A percentile compares a stretch with the other conserved stretches of the same genome.
Evolutionary conservation across 2,329 filamentous ascomycete species (phyloP).

Genomic region (Sclerotinia nivalis): DNA sequence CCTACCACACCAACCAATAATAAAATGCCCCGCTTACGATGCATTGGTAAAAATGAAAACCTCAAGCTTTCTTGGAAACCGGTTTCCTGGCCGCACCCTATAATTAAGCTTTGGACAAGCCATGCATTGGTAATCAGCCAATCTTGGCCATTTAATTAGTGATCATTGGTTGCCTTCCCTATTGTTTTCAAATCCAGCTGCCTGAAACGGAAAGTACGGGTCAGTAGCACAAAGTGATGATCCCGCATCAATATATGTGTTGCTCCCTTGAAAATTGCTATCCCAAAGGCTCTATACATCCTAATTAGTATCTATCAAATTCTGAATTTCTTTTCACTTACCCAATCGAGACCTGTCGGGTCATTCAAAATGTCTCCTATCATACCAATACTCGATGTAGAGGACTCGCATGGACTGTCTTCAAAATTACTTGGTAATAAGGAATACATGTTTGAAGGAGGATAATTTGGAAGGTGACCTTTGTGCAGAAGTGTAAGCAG

Average conservation of each 20-base stretch:
- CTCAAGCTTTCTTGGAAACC: conserved; percentile 21
- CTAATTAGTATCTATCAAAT: neutral
- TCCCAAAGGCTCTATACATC: conserved; percentile 22
- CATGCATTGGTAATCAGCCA: neutral
- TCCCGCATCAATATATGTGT: neutral
- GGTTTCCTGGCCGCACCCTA: neutral
- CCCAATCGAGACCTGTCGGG: conserved; percentile 18
- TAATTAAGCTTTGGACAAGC: conserved; percentile 20
- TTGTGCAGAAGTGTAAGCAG: neutral
- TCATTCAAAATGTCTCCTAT: conserved; percentile 17
- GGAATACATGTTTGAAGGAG: neutral
- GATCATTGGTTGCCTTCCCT: neutral
- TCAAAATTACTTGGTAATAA: neutral
- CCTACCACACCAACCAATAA: conserved; percentile 9
- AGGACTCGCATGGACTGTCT: neutral
- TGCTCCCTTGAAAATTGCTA: conserved; percentile 16
- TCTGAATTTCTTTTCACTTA: neutral
- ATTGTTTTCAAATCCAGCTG: conserved; percentile 1
- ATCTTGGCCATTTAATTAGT: neutral
- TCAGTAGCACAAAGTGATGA: conserved; percentile 2
- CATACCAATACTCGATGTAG: conserved; percentile 1
- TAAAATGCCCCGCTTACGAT: neutral
- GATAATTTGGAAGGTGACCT: neutral
- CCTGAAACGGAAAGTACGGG: conserved; percentile 18
- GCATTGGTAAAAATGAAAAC: neutral